phyloP scores from a whole-genome alignment of 345 rosid species.

The Dimocarpus longan region DNA sequence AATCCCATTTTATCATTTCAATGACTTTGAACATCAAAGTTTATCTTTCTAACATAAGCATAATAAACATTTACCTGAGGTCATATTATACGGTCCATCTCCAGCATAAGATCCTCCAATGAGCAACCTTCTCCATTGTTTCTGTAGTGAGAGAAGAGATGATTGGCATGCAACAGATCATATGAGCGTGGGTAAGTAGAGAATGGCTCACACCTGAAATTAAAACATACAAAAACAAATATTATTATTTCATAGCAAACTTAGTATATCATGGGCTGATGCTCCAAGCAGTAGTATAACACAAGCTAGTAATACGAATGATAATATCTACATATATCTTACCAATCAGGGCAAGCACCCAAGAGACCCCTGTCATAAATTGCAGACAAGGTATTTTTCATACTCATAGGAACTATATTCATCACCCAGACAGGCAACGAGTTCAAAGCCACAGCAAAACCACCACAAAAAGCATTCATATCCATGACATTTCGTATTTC shows the following conservation, averaged over 20 bases:
- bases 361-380: slow-evolving; percentile 73
- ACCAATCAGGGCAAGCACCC: slow-evolving; percentile 95
- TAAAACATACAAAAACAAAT: slow-evolving; percentile 1
- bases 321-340: slow-evolving; percentile 28
- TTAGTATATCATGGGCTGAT: not conserved
- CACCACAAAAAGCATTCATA: slow-evolving; percentile 44
- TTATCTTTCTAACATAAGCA: slow-evolving; percentile 1
- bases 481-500: slow-evolving; percentile 11
- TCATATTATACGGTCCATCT: slow-evolving; percentile 85
- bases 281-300: slow-evolving; percentile 6
- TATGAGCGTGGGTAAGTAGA: slow-evolving; percentile 93
- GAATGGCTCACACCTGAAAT: slow-evolving; percentile 87
- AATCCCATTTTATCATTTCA: slow-evolving; percentile 5
- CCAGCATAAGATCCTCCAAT: slow-evolving; percentile 83
- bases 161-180: slow-evolving; percentile 76
- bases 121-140: slow-evolving; percentile 59
- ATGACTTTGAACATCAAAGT: not conserved
- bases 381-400: slow-evolving; percentile 71
- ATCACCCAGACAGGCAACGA: slow-evolving; percentile 40
- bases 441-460: slow-evolving; percentile 32
- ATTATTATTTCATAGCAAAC: not conserved
- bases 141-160: slow-evolving; percentile 63
- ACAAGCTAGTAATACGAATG: not conserved
- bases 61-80: slow-evolving; percentile 63
- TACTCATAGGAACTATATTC: slow-evolving; percentile 78